Evolutionary conservation across 345 rosid genomes (phyloP).

Genomic region (Sisymbrium irio): DNA sequence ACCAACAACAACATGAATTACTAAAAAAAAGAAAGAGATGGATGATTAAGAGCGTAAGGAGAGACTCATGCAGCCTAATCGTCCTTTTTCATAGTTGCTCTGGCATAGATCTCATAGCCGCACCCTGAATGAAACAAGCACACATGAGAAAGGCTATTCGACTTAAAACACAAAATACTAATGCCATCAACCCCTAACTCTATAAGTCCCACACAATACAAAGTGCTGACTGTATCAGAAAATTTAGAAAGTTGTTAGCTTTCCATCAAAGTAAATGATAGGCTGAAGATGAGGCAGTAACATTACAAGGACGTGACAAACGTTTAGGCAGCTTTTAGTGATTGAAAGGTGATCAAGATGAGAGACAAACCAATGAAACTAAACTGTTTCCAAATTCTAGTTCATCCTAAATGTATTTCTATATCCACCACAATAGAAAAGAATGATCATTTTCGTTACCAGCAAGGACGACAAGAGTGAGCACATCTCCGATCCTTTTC

Average conservation of each 20-base stretch:
- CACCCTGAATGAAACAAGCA: conserved; percentile 66
- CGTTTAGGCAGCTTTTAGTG: too few relatives aligned
- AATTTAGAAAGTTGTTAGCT: background rate
- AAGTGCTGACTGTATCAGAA: background rate
- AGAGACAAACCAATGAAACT: background rate
- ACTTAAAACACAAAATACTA: background rate
- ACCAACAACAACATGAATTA: background rate
- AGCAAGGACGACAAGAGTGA: conserved; percentile 79
- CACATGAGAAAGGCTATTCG: background rate
- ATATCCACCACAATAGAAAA: background rate
- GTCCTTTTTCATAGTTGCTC: conserved; percentile 67
- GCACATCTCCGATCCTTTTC: conserved; percentile 78
- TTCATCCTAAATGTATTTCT: background rate
- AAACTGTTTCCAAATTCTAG: background rate
- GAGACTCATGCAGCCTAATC: conserved; percentile 45
- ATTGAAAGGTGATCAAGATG: background rate
- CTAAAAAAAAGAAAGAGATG: background rate
- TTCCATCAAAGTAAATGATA: background rate
- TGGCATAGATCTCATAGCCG: conserved; percentile 90
- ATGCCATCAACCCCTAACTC: background rate
- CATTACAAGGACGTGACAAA: background rate
- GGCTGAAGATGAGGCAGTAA: background rate
- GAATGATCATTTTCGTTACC: conserved; percentile 34
- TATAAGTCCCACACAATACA: background rate
- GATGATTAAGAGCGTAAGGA: background rate